These are phyloP conservation scores for Handroanthus guayacan DNA, from an alignment of 257 asterid species.

Conservation along the genomic window DNA sequence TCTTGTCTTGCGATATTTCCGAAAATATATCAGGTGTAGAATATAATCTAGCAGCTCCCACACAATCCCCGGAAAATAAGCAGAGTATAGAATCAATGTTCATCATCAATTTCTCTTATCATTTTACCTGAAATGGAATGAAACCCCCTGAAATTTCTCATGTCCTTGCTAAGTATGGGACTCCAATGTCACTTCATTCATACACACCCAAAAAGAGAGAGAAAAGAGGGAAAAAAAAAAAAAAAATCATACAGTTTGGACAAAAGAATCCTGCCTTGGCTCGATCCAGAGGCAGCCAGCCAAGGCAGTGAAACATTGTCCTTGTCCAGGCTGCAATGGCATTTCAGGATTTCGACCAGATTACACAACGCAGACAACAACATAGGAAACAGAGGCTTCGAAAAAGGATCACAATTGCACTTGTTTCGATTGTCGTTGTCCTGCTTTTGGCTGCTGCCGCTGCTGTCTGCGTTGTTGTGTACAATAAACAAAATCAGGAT, in stretches of 20 bases:
- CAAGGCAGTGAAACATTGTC: slow-evolving; percentile 45
- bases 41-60: not conserved
- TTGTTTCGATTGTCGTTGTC: slow-evolving; percentile 35
- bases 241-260: slow-evolving; percentile 7
- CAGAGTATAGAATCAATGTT: not conserved
- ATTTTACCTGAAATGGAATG: not conserved
- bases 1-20: too few species aligned
- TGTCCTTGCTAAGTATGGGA: slow-evolving; percentile 44
- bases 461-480: slow-evolving; percentile 36
- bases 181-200: slow-evolving; percentile 34
- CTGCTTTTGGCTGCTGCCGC: slow-evolving; percentile 41
- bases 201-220: not conserved
- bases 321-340: slow-evolving; percentile 54
- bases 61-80: not conserved
- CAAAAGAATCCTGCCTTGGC: slow-evolving; percentile 62
- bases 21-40: not conserved
- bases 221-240: not conserved
- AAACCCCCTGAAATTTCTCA: slow-evolving; percentile 62
- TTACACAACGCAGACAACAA: slow-evolving; percentile 52
- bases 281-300: slow-evolving; percentile 49
- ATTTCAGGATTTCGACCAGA: slow-evolving; percentile 76
- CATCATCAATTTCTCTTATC: slow-evolving; percentile 29
- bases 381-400: slow-evolving; percentile 44
- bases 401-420: slow-evolving; percentile 43
- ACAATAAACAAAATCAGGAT: slow-evolving; percentile 14